phyloP scores from a whole-genome alignment of 331 rosid genomes.

The Rosa hybrid region DNA sequence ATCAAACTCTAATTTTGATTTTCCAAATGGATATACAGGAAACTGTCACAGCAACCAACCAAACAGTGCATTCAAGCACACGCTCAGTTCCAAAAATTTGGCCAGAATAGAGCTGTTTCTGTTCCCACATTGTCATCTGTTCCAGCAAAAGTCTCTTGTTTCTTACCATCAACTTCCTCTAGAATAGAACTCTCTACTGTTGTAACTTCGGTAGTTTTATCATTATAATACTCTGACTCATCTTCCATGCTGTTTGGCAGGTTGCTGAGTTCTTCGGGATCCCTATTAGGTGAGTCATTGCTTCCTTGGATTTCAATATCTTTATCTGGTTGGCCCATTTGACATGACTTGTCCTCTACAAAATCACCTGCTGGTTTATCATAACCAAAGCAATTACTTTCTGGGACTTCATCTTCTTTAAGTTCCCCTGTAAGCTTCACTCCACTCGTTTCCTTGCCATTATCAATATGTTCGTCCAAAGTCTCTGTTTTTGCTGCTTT shows the following conservation, averaged over 20 bases:
- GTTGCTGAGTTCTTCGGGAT: slow-evolving; percentile 28
- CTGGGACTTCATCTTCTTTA: slow-evolving; percentile 34
- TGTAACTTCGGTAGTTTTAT: slow-evolving; percentile 27
- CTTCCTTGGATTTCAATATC: slow-evolving; percentile 23
- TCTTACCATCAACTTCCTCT: slow-evolving; percentile 24
- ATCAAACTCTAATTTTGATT: background rate
- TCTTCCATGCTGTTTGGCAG: slow-evolving; percentile 34
- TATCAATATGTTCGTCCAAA: slow-evolving; percentile 22
- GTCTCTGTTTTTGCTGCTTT: slow-evolving; percentile 26
- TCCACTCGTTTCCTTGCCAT: slow-evolving; percentile 20
- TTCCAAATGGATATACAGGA: background rate
- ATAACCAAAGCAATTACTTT: slow-evolving; percentile 7
- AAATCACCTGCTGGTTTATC: slow-evolving; percentile 32
- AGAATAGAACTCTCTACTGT: slow-evolving; percentile 15
- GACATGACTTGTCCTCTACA: slow-evolving; percentile 32
- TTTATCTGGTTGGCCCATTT: slow-evolving; percentile 29
- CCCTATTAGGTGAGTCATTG: slow-evolving; percentile 19
- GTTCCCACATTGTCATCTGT: slow-evolving; percentile 23
- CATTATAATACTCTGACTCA: slow-evolving; percentile 30
- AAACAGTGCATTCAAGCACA: background rate
- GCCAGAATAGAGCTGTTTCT: slow-evolving; percentile 29
- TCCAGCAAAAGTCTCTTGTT: slow-evolving; percentile 33
- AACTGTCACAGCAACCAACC: background rate
- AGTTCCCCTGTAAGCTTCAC: slow-evolving; percentile 17
- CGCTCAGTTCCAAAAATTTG: too few relatives aligned